phyloP scores from a whole-genome alignment of 441 rosid species.

The Mallotus repandus region DNA sequence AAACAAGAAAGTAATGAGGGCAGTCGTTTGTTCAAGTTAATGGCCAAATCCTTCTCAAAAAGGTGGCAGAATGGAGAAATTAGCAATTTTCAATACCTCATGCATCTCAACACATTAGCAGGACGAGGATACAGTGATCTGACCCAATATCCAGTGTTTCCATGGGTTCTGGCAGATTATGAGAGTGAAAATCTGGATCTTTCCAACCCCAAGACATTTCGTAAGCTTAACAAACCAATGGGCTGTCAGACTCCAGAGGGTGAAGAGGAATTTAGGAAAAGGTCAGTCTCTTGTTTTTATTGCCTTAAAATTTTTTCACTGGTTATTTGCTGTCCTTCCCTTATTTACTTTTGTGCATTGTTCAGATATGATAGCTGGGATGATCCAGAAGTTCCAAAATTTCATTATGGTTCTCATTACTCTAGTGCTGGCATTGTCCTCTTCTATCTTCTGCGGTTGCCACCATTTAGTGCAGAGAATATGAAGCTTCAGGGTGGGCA shows the following conservation, averaged over 20 bases:
- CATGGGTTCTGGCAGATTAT: conserved; percentile 99
- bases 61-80: conserved; percentile 99
- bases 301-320: not conserved
- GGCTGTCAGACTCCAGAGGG: conserved; percentile 99
- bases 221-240: conserved; percentile 98
- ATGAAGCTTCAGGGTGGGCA: conserved; percentile 99
- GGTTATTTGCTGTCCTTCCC: conserved; percentile 11
- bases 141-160: conserved; percentile 99
- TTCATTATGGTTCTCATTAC: conserved; percentile 99
- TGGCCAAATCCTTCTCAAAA: conserved; percentile 98
- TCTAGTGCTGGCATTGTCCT: conserved; percentile 99
- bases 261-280: conserved; percentile 97
- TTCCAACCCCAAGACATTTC: conserved; percentile 84
- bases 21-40: conserved; percentile 85
- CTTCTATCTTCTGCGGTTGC: conserved; percentile 97
- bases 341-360: conserved; percentile 16
- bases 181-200: conserved; percentile 90
- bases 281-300: conserved; percentile 38
- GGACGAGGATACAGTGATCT: conserved; percentile 99
- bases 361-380: conserved; percentile 99
- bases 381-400: conserved; percentile 99
- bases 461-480: conserved; percentile 97
- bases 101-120: conserved; percentile 99
- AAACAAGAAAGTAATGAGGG: conserved; percentile 97
- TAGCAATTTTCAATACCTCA: conserved; percentile 98